A percentile compares a stretch with the other conserved stretches of the same genome.
Conservation (phyloP, 1,284 basidiomycete genomes). For the Ustilago crameri region DNA sequence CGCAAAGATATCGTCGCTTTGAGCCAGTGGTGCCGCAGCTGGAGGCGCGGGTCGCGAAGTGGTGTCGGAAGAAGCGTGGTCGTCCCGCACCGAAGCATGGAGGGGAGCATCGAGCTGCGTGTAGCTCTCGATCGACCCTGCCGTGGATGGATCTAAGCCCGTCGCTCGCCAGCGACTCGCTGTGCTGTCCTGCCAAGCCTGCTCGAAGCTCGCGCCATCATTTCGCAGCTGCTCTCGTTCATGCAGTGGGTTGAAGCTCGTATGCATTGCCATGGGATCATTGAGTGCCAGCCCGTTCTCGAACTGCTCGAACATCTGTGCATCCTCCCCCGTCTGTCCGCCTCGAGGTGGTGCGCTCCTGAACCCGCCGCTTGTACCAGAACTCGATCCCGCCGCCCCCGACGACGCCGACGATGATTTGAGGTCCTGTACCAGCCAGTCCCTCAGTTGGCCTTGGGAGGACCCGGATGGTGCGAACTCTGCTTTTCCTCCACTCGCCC, state of each 20-base stretch:
- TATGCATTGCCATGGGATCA: neutral
- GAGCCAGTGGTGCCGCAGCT: constrained; percentile 10
- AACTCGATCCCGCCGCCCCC: neutral
- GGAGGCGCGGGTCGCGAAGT: neutral
- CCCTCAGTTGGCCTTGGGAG: constrained; percentile 11
- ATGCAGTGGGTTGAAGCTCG: neutral
- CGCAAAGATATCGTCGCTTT: constrained; percentile 29
- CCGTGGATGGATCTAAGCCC: constrained; percentile 13
- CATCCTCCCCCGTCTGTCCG: neutral
- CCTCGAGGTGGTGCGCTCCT: neutral
- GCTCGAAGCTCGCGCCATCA: neutral
- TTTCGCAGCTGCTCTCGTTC: neutral
- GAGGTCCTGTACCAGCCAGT: constrained; percentile 35
- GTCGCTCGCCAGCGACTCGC: constrained; percentile 11
- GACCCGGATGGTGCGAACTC: constrained; percentile 1
- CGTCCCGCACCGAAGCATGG: constrained; percentile 17
- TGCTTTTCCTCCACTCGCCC: constrained; percentile 18
- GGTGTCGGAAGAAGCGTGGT: neutral
- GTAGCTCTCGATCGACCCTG: constrained; percentile 5
- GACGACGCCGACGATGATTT: neutral
- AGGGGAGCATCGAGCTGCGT: constrained; percentile 22
- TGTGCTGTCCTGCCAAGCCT: constrained; percentile 8
- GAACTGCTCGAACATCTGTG: constrained; percentile 22
- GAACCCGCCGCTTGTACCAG: neutral
- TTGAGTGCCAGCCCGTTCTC: constrained; percentile 11